phyloP scores from a whole-genome alignment of 2,329 filamentous ascomycete genomes.

The Huntiella moniliformis region DNA sequence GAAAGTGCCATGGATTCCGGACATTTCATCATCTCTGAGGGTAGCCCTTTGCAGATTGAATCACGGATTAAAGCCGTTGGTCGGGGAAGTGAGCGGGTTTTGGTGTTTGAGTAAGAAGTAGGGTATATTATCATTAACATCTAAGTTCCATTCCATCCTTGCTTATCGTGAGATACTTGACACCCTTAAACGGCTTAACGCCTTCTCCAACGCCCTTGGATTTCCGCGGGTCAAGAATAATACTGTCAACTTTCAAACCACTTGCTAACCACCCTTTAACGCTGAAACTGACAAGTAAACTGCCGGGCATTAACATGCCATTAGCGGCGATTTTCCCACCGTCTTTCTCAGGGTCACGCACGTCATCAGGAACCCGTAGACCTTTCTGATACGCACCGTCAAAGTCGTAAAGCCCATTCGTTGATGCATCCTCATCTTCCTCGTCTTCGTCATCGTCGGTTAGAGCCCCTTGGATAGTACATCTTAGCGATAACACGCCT shows the following conservation, averaged over 20 bases:
- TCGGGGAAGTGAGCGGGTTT: conserved; percentile 3
- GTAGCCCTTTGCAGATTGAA: conserved; percentile 41
- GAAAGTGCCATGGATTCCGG: conserved; percentile 15
- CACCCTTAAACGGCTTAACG: conserved; percentile 90
- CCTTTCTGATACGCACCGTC: conserved; percentile 9
- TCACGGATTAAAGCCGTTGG: conserved; percentile 35
- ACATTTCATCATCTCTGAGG: conserved; percentile 46
- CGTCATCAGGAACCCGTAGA: background rate
- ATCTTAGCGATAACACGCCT: conserved; percentile 55
- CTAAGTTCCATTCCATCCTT: conserved; percentile 45
- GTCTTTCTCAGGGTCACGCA: conserved; percentile 26
- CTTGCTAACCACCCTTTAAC: conserved; percentile 52
- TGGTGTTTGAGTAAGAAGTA: conserved; percentile 9
- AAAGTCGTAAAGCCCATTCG: conserved; percentile 8
- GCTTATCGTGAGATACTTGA: conserved; percentile 80
- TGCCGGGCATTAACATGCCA: conserved; percentile 62
- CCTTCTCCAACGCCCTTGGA: conserved; percentile 72
- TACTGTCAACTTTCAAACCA: conserved; percentile 47
- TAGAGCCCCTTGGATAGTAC: conserved; percentile 53
- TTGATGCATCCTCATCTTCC: conserved; percentile 23
- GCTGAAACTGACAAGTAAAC: conserved; percentile 53
- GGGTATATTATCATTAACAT: conserved; percentile 22
- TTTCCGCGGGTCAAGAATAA: conserved; percentile 54
- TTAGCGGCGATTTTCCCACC: conserved; percentile 44
- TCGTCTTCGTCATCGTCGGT: conserved; percentile 30